Evolutionary conservation across 2,329 filamentous ascomycete genomes (phyloP).

Genomic region (Penicillium sp.): DNA sequence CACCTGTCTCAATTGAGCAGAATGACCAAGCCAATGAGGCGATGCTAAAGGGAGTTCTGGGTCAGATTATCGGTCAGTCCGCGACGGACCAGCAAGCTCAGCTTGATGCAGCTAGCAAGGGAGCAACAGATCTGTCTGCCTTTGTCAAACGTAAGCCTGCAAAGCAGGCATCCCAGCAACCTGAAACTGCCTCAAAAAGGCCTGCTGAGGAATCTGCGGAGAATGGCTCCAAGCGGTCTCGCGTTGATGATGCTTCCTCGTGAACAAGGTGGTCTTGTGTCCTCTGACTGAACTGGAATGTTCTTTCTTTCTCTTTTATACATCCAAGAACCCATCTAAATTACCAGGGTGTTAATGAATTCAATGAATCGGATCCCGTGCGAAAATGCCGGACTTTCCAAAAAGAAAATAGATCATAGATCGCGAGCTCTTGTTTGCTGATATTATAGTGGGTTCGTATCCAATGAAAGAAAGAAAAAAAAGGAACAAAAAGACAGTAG

Average conservation of each 20-base stretch:
- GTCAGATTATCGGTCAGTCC: constrained; percentile 57
- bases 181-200: constrained; percentile 29
- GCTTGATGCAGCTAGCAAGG: constrained; percentile 55
- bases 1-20: constrained; percentile 51
- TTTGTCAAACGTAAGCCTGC: constrained; percentile 57
- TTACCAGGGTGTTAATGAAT: constrained; percentile 2
- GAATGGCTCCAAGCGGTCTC: constrained; percentile 28
- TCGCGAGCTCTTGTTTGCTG: background rate
- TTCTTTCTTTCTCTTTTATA: background rate
- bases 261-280: background rate
- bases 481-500: background rate
- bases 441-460: background rate
- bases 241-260: constrained; percentile 20
- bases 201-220: constrained; percentile 27
- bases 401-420: background rate
- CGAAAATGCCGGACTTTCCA: background rate
- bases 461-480: background rate
- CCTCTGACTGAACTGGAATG: background rate
- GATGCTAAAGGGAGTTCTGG: constrained; percentile 58
- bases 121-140: constrained; percentile 60
- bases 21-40: constrained; percentile 37
- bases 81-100: constrained; percentile 53
- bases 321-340: background rate
- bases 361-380: background rate
- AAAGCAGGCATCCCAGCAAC: constrained; percentile 14